Evolutionary conservation across 2,329 filamentous ascomycete genomes (phyloP).

Genomic region (Xylariaceae sp.): DNA sequence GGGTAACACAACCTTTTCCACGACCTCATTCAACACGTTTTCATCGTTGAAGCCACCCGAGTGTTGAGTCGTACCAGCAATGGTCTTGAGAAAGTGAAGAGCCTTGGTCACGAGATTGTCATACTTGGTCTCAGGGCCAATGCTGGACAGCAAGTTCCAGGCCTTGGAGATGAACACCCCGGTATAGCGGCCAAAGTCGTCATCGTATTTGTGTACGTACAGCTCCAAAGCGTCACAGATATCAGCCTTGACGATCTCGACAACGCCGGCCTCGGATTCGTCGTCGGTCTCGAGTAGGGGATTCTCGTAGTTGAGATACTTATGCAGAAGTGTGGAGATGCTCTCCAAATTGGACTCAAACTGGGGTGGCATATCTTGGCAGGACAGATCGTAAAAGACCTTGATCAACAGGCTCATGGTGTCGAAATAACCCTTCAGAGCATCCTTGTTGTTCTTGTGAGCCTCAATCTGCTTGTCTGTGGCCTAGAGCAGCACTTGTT

Average conservation of each 20-base stretch:
- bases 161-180: constrained; percentile 83
- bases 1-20: constrained; percentile 92
- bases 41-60: constrained; percentile 82
- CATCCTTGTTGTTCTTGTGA: constrained; percentile 70
- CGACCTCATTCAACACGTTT: constrained; percentile 74
- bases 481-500: constrained; percentile 40
- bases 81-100: constrained; percentile 87
- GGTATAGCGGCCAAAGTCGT: constrained; percentile 80
- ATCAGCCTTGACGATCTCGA: constrained; percentile 86
- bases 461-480: constrained; percentile 69
- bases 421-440: constrained; percentile 73
- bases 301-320: constrained; percentile 89
- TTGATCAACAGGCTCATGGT: constrained; percentile 86
- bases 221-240: constrained; percentile 89
- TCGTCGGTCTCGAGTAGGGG: constrained; percentile 78
- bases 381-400: constrained; percentile 94
- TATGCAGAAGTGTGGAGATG: constrained; percentile 78
- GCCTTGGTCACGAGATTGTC: constrained; percentile 93
- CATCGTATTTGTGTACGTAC: constrained; percentile 92
- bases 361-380: constrained; percentile 88
- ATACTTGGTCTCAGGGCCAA: constrained; percentile 85
- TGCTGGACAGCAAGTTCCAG: constrained; percentile 85
- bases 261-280: constrained; percentile 78
- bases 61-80: constrained; percentile 74
- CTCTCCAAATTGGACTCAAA: constrained; percentile 84